phyloP scores from a whole-genome alignment of 257 asterid species.

The Forsythia viridissima region DNA sequence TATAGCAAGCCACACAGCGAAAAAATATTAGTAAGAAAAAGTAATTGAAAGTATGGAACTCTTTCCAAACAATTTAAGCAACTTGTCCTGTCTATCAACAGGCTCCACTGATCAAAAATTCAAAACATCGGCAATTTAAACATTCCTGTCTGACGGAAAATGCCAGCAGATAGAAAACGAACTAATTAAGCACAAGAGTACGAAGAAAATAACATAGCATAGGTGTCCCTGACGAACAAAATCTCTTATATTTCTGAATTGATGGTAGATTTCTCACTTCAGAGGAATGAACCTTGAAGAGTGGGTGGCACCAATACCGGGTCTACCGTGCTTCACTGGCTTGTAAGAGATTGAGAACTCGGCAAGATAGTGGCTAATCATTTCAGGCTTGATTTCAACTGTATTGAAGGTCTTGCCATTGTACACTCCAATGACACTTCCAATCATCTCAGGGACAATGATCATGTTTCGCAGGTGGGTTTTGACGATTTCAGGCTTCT shows the following conservation, averaged over 20 bases:
- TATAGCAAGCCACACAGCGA: not conserved
- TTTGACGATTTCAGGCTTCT: constrained; percentile 32
- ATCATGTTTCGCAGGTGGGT: constrained; percentile 37
- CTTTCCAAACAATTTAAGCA: not conserved
- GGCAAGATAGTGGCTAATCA: constrained; percentile 41
- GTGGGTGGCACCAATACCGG: constrained; percentile 47
- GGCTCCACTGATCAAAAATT: not conserved
- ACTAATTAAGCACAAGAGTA: not conserved
- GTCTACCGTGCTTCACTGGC: constrained; percentile 45
- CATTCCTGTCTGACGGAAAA: not conserved
- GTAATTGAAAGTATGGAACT: not conserved
- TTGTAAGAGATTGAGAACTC: constrained; percentile 39
- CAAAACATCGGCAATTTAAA: not conserved
- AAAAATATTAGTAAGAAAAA: not conserved
- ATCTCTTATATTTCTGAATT: not conserved
- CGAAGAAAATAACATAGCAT: not conserved
- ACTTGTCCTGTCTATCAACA: too few relatives aligned
- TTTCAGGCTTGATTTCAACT: constrained; percentile 39
- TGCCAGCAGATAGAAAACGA: not conserved
- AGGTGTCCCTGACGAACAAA: not conserved
- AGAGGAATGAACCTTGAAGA: constrained; percentile 31
- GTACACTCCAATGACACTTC: constrained; percentile 34
- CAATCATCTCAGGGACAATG: constrained; percentile 38
- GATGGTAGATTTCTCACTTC: not conserved
- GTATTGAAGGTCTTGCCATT: constrained; percentile 37